Percentiles rank a stretch among this genome's conserved stretches.
These are phyloP conservation scores for Paraphaeosphaeria minitans DNA, from an alignment of 2,329 filamentous ascomycete genomes.

Conservation along the genomic window DNA sequence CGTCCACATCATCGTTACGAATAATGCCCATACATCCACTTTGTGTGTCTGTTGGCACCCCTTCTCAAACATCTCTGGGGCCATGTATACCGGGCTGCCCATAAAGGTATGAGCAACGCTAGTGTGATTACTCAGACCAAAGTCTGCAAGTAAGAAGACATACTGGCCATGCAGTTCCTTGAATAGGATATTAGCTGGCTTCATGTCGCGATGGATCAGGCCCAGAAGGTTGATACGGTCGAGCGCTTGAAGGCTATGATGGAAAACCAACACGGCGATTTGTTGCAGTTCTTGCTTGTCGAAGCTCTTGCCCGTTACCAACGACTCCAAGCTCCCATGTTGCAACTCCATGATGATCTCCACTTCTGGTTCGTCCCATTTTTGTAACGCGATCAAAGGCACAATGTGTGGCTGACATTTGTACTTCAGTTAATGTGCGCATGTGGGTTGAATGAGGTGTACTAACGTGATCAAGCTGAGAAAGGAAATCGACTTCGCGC, in stretches of 20 bases:
- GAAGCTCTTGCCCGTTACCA: too few relatives aligned
- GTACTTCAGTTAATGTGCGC: too few relatives aligned
- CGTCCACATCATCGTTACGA: slow-evolving; percentile 24
- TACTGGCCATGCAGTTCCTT: slow-evolving; percentile 10
- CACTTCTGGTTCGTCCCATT: slow-evolving; percentile 2
- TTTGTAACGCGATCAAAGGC: slow-evolving; percentile 4
- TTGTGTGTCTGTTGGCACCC: slow-evolving; percentile 21
- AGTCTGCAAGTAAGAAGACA: slow-evolving; percentile 27
- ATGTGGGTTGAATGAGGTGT: too few relatives aligned
- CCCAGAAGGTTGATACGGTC: slow-evolving; percentile 21
- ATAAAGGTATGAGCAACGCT: slow-evolving; percentile 7
- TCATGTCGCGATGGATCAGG: slow-evolving; percentile 29
- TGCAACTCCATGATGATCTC: slow-evolving; percentile 8
- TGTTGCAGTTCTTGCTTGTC: not conserved
- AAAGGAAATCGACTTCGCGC: slow-evolving; percentile 14
- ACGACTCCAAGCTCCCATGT: too few relatives aligned
- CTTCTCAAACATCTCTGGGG: slow-evolving; percentile 21
- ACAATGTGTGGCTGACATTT: slow-evolving; percentile 11
- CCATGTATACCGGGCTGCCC: slow-evolving; percentile 21
- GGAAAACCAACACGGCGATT: not conserved
- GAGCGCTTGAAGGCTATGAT: slow-evolving; percentile 27
- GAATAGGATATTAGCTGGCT: slow-evolving; percentile 33
- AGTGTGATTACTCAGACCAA: slow-evolving; percentile 22
- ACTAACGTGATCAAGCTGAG: slow-evolving; percentile 10
- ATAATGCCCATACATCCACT: slow-evolving; percentile 28